Evolutionary conservation across 768 basidiomycete genomes (phyloP).

Genomic region (Phlebiopsis gigantea): DNA sequence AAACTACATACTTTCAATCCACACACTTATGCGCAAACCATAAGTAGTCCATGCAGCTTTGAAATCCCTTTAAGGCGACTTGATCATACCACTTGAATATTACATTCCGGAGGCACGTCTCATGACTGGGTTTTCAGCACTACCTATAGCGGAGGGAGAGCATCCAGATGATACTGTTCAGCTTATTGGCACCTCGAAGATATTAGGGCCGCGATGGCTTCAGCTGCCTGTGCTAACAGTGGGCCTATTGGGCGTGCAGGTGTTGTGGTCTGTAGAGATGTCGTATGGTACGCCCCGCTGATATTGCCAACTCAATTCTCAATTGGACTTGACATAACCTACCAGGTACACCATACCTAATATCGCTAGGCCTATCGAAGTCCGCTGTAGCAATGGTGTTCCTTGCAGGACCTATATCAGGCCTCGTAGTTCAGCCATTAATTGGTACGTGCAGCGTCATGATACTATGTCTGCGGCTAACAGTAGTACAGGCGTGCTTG

Average conservation of each 20-base stretch:
- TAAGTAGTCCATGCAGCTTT: not conserved
- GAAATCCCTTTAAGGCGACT: slow-evolving; percentile 5
- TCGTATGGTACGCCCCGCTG: slow-evolving; percentile 54
- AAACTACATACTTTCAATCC: not conserved
- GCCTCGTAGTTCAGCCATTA: slow-evolving; percentile 86
- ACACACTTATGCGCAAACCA: not conserved
- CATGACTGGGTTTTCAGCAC: slow-evolving; percentile 31
- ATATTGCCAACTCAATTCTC: not conserved
- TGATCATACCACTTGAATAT: slow-evolving; percentile 45
- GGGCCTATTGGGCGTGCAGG: slow-evolving; percentile 78
- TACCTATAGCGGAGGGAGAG: slow-evolving; percentile 42
- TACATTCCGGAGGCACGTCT: slow-evolving; percentile 49
- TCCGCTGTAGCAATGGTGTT: slow-evolving; percentile 88
- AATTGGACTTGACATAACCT: not conserved
- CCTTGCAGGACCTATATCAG: slow-evolving; percentile 86
- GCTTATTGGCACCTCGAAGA: slow-evolving; percentile 50
- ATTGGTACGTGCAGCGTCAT: slow-evolving; percentile 49
- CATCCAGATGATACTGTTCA: slow-evolving; percentile 31
- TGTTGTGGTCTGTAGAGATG: slow-evolving; percentile 95
- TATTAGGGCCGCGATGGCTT: slow-evolving; percentile 64
- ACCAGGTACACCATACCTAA: slow-evolving; percentile 78
- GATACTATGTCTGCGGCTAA: not conserved
- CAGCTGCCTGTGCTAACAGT: slow-evolving; percentile 69
- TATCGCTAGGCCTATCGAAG: slow-evolving; percentile 84
- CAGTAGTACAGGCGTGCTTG: slow-evolving; percentile 47